Percentiles rank a stretch among this genome's conserved stretches.
Conservation (phyloP, 345 rosid species). For the Lenwebbia sp. region DNA sequence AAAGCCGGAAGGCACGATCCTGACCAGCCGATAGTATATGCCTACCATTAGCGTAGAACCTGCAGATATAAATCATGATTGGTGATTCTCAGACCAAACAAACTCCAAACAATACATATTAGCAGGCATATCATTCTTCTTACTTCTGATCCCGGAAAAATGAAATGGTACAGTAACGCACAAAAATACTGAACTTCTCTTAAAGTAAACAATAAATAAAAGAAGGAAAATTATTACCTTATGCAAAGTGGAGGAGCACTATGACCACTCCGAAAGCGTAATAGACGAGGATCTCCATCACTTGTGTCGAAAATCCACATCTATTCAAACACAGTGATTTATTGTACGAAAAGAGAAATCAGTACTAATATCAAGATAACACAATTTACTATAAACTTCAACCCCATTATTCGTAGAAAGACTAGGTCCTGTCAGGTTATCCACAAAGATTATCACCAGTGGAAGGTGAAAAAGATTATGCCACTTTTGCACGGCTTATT, state of each 20-base stretch:
- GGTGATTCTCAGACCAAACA: not conserved
- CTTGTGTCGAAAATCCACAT: conserved; percentile 97
- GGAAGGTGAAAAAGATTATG: not conserved
- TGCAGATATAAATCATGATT: conserved; percentile 6
- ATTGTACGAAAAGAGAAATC: not conserved
- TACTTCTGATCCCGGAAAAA: not conserved
- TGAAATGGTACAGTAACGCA: not conserved
- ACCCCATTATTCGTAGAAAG: not conserved
- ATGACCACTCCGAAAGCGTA: conserved; percentile 96
- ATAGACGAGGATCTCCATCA: conserved; percentile 91
- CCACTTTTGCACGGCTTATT: not conserved
- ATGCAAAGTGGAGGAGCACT: conserved; percentile 97
- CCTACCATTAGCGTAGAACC: conserved; percentile 96
- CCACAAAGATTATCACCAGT: not conserved
- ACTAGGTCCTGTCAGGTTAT: not conserved
- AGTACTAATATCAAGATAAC: not conserved
- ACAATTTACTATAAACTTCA: not conserved
- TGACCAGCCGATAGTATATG: conserved; percentile 97
- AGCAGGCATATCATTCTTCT: not conserved
- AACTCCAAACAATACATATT: not conserved
- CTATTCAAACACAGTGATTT: conserved; percentile 14
- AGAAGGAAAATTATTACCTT: conserved; percentile 34
- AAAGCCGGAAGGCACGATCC: conserved; percentile 94
- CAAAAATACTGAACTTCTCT: not conserved
- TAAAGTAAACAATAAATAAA: not conserved